Evolutionary conservation across 1,139 yeast species (phyloP).

Genomic region (Scheffersomyces cryptocercus): DNA sequence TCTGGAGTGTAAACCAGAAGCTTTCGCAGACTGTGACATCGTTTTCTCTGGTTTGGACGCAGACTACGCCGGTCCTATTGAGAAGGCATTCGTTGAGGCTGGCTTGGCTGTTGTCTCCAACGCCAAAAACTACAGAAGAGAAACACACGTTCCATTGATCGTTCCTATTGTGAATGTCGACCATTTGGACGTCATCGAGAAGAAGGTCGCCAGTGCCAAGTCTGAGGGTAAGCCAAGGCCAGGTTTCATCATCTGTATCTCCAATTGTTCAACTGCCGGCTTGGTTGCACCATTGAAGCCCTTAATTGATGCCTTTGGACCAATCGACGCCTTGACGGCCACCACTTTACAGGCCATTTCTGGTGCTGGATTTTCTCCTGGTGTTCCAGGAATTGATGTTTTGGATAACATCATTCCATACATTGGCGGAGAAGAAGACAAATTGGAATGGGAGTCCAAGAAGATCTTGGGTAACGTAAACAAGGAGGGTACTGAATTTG

Average conservation of each 20-base stretch:
- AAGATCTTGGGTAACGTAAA: constrained; percentile 78
- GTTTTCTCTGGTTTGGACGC: constrained; percentile 95
- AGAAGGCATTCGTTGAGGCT: constrained; percentile 75
- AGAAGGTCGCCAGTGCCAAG: constrained; percentile 55
- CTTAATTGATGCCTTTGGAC: constrained; percentile 83
- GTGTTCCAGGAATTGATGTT: constrained; percentile 93
- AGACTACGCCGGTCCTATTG: constrained; percentile 91
- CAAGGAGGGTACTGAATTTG: constrained; percentile 56
- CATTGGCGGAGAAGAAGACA: constrained; percentile 97
- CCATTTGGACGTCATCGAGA: constrained; percentile 76
- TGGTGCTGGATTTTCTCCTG: constrained; percentile 98
- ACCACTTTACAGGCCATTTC: constrained; percentile 97
- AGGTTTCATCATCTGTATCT: constrained; percentile 91
- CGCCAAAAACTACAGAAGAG: constrained; percentile 95
- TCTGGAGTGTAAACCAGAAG: constrained; percentile 72
- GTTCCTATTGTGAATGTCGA: constrained; percentile 97
- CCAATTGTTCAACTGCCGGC: constrained; percentile 98
- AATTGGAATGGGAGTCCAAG: constrained; percentile 97
- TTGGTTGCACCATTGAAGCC: constrained; percentile 96
- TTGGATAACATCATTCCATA: constrained; percentile 93
- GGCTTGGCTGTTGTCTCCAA: constrained; percentile 88
- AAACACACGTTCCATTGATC: constrained; percentile 81
- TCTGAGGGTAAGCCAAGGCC: constrained; percentile 55
- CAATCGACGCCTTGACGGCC: constrained; percentile 80
- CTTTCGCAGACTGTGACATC: constrained; percentile 85